Evolutionary conservation across 2,329 filamentous ascomycete genomes (phyloP).

Genomic region (Claviceps monticola): DNA sequence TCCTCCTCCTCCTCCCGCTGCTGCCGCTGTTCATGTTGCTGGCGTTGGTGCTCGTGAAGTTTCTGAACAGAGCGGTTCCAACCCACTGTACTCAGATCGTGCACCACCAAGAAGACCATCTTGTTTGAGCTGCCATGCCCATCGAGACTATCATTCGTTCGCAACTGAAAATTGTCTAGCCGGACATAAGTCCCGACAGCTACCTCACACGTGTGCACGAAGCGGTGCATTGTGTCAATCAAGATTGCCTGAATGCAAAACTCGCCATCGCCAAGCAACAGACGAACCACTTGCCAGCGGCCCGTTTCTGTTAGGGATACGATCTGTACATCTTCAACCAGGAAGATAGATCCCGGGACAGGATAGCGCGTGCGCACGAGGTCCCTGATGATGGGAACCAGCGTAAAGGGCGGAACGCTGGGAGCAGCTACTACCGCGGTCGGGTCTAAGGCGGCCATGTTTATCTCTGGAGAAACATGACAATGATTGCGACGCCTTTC

Average conservation of each 20-base stretch:
- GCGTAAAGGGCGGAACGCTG: conserved; percentile 13
- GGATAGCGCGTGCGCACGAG: conserved; percentile 35
- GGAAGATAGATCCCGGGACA: conserved; percentile 32
- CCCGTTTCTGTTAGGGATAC: conserved; percentile 20
- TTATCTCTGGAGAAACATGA: background rate
- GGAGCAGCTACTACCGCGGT: conserved; percentile 13
- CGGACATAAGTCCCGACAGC: conserved; percentile 34
- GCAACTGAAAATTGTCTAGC: conserved; percentile 27
- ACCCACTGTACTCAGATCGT: conserved; percentile 31
- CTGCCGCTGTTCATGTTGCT: background rate
- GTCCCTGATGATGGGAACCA: conserved; percentile 30
- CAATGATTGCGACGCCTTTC: background rate
- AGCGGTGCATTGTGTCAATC: conserved; percentile 29
- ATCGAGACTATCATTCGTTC: conserved; percentile 10
- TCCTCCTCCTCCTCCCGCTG: background rate
- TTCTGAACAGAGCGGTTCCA: conserved; percentile 30
- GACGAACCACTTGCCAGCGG: conserved; percentile 29
- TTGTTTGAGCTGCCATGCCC: conserved; percentile 4
- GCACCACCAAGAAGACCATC: conserved; percentile 32
- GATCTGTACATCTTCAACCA: conserved; percentile 32
- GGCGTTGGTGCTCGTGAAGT: conserved; percentile 6
- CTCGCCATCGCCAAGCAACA: conserved; percentile 39
- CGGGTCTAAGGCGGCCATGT: conserved; percentile 9
- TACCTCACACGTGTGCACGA: conserved; percentile 32
- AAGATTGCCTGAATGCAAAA: conserved; percentile 41